phyloP scores from a whole-genome alignment of 108 stramenopile genomes.

The Schizochytrium sp. region DNA sequence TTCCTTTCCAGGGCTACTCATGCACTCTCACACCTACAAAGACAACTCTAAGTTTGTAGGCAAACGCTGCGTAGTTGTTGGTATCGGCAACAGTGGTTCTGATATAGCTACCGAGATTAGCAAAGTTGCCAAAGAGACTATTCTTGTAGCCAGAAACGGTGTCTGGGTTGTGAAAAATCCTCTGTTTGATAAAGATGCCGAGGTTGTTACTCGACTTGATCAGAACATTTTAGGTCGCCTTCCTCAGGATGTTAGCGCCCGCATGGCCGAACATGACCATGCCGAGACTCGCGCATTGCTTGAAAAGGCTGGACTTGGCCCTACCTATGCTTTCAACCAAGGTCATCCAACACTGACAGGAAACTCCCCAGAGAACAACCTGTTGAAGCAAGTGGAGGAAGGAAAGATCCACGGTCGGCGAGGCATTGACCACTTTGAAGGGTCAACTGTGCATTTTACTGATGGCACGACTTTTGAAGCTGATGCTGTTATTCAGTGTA shows the following conservation, averaged over 20 bases:
- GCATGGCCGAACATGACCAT: neutral
- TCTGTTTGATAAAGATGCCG: neutral
- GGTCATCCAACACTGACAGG: slow-evolving; percentile 20
- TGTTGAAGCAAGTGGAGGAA: slow-evolving; percentile 30
- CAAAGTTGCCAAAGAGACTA: neutral
- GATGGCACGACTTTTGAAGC: neutral
- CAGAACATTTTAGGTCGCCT: slow-evolving; percentile 4
- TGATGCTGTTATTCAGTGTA: neutral
- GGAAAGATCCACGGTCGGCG: neutral
- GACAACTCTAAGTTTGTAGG: slow-evolving; percentile 6
- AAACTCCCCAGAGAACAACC: slow-evolving; percentile 7
- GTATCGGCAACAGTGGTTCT: slow-evolving; percentile 11
- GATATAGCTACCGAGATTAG: slow-evolving; percentile 28
- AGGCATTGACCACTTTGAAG: slow-evolving; percentile 2
- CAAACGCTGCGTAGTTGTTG: slow-evolving; percentile 13
- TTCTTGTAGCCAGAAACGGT: neutral
- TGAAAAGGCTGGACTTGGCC: slow-evolving; percentile 18
- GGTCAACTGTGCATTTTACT: slow-evolving; percentile 2
- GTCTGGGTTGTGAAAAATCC: neutral
- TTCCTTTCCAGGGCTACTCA: neutral
- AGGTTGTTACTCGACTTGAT: neutral
- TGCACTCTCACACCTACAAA: slow-evolving; percentile 31
- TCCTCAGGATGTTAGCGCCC: neutral
- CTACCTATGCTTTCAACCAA: neutral
- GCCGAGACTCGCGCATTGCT: neutral